A percentile compares a stretch with the other conserved stretches of the same genome.
Conservation (phyloP, 495 filamentous ascomycete species). For the Aspergillus sclerotioniger region DNA sequence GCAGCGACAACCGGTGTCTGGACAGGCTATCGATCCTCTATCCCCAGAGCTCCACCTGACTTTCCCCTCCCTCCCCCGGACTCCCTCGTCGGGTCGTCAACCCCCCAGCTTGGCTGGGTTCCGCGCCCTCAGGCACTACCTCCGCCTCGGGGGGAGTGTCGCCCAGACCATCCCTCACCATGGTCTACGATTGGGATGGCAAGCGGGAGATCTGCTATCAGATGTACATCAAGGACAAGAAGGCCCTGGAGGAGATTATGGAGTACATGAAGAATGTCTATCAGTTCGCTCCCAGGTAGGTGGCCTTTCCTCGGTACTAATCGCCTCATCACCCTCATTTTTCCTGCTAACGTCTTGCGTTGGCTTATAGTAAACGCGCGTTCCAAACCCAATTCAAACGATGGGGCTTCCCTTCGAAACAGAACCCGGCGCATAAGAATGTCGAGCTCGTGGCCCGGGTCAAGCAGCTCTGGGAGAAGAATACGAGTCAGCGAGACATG, state of each 20-base stretch:
- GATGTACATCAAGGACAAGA: constrained; percentile 72
- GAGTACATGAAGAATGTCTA: constrained; percentile 58
- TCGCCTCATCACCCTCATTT: too few relatives aligned
- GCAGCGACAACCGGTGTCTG: constrained; percentile 4
- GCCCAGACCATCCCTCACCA: constrained; percentile 28
- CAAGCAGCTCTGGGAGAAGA: constrained; percentile 73
- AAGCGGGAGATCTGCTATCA: constrained; percentile 66
- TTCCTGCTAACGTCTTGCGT: neutral
- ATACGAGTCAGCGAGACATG: constrained; percentile 69
- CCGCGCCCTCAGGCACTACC: constrained; percentile 25
- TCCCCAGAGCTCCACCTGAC: neutral
- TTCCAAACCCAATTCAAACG: constrained; percentile 71
- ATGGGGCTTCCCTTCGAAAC: constrained; percentile 76
- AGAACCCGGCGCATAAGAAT: constrained; percentile 68
- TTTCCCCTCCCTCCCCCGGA: constrained; percentile 4
- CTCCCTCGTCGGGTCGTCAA: neutral
- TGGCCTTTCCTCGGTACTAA: too few relatives aligned
- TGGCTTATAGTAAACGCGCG: constrained; percentile 59
- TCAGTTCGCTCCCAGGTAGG: constrained; percentile 65
- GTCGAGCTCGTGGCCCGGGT: constrained; percentile 61
- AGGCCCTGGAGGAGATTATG: constrained; percentile 66
- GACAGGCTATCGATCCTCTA: neutral
- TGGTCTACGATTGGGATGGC: constrained; percentile 75
- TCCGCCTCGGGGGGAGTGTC: constrained; percentile 30
- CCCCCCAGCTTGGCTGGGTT: neutral